A percentile compares a stretch with the other conserved stretches of the same genome.
These are phyloP conservation scores for Aspergillus udagawae DNA, from an alignment of 2,329 filamentous ascomycete species.

Conservation along the genomic window DNA sequence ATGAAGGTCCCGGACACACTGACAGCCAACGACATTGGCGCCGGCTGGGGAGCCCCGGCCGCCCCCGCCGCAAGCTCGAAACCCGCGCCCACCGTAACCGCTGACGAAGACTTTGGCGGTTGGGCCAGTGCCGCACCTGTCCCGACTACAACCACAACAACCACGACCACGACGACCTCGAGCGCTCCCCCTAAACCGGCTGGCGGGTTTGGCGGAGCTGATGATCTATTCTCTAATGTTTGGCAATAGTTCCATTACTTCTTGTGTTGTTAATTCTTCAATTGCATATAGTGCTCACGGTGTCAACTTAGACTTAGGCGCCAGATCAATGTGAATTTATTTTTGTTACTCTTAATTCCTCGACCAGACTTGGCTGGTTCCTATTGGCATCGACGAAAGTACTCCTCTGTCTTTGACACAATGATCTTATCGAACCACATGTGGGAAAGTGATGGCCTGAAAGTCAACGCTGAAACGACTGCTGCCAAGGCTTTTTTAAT, in stretches of 20 bases:
- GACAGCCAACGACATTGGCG: constrained; percentile 59
- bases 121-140: constrained; percentile 74
- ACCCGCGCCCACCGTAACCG: constrained; percentile 63
- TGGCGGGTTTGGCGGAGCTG: constrained; percentile 59
- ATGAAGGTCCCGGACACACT: constrained; percentile 45
- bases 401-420: background rate
- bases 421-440: background rate
- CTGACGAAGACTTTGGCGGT: constrained; percentile 93
- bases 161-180: constrained; percentile 26
- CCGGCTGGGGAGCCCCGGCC: constrained; percentile 56
- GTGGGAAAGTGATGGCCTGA: background rate
- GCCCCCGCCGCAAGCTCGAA: constrained; percentile 22
- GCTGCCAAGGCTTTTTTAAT: too few species aligned
- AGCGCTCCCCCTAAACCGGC: constrained; percentile 45
- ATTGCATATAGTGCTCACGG: constrained; percentile 10
- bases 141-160: constrained; percentile 39
- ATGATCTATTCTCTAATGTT: constrained; percentile 93
- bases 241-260: constrained; percentile 62
- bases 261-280: constrained; percentile 19
- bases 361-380: background rate
- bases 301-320: constrained; percentile 13
- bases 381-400: background rate
- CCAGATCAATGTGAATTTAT: background rate
- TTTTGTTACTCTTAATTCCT: background rate
- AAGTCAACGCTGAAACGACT: background rate